Base-by-base conservation (phyloP, 805 yeast species). In the Yarrowia osloensis region DNA sequence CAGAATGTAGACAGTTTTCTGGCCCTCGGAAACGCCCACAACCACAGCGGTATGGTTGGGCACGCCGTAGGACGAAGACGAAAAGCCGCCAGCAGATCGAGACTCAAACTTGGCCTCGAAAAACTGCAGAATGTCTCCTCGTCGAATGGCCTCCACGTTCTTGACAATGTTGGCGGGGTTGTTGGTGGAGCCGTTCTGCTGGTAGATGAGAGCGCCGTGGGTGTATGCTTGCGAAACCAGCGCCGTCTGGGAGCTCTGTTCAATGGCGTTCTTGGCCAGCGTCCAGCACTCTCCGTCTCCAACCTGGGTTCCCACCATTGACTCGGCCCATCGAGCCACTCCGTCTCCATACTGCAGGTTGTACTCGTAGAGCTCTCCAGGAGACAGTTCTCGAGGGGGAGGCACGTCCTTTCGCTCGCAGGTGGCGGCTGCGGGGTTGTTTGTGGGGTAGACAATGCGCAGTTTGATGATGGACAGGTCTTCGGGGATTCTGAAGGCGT, bases 231-330 rank as follows among this genome's bases (percentile, higher is more conserved):
- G 75, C 7, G 78, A 69, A 0, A 70, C 55, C 72, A 77, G 54
- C 1, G 76, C 77, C 11, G 61, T 55, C 26, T 69, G 70, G 5
- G 71, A 55, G 31, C 70, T 70, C n/a, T 69, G 52, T 12, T 70
- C 71, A 21, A 78, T 70, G 9, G 80, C 79, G 19, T 76, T 74
- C 37, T 74, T 69, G 35, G 79, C 80, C 29, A 77, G 69, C 13
- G 80, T 77, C 81, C 81, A 79, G 71, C 81, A 79, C 69, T 79
- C 80, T 5, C 79, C 81, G 62, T 76, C 70, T 28, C 80, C 79
- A 0, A 76, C 77, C 42, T 72, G 75, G 17, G 57, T 70, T 12
- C 76, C 79, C n/a, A 66, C 54, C 57, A 72, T 73, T 39, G 70
- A 69, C 70, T 71, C 82, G 68, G 76, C 73, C 77, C 73, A 81